These are phyloP conservation scores for Hypomontagnella monticulosa DNA, from an alignment of 495 filamentous ascomycete species.

Conservation along the genomic window DNA sequence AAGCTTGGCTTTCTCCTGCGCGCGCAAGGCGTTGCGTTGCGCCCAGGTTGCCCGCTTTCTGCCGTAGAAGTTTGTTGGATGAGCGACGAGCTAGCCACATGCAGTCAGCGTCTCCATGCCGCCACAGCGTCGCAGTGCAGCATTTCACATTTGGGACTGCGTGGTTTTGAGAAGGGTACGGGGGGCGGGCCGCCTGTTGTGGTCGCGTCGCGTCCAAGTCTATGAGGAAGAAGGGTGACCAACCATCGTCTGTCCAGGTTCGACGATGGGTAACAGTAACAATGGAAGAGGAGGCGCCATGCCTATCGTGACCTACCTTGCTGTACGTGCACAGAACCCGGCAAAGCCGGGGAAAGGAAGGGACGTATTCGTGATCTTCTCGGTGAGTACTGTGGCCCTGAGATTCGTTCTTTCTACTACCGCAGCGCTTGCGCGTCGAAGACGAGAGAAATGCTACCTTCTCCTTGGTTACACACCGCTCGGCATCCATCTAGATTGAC, in stretches of 20 bases:
- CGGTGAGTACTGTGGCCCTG: constrained; percentile 31
- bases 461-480: not conserved
- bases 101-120: constrained; percentile 38
- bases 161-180: not conserved
- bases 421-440: constrained; percentile 33
- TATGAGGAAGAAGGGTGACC: constrained; percentile 8
- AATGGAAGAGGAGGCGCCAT: constrained; percentile 25
- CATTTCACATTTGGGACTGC: constrained; percentile 15
- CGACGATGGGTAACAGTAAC: constrained; percentile 34
- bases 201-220: constrained; percentile 30
- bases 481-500: not conserved
- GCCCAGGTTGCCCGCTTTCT: constrained; percentile 30
- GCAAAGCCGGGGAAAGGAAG: constrained; percentile 10
- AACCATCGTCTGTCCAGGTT: constrained; percentile 15
- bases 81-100: constrained; percentile 2
- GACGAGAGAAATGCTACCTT: constrained; percentile 32
- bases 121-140: constrained; percentile 36
- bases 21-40: constrained; percentile 20
- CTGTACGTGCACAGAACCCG: constrained; percentile 10
- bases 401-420: constrained; percentile 6
- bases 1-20: constrained; percentile 29
- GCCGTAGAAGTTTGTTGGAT: not conserved
- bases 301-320: constrained; percentile 21
- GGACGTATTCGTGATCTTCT: constrained; percentile 18
- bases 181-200: constrained; percentile 23